Base-by-base conservation (phyloP, 2,329 filamentous ascomycete species). In the Allantophomopsis lycopodina region DNA sequence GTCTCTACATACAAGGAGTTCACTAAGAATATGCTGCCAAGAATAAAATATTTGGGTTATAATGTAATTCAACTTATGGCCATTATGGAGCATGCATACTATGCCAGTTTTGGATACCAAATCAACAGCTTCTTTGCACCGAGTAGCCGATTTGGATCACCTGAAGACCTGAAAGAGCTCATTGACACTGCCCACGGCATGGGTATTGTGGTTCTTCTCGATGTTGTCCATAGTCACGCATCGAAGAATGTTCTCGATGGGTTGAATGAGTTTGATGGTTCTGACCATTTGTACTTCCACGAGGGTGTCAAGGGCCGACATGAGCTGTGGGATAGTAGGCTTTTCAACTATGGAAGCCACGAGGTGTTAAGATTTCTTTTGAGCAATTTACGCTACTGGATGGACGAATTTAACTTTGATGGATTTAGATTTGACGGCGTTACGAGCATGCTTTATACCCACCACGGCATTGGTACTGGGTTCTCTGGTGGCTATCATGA, bases 1-100 rank as follows among this genome's bases (percentile, higher is more conserved):
- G 87, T 98, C 32, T 77, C 91, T 3, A 94, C 86, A 6, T 98
- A 94, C 73, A 94, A 95, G 60, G 88, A 98, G 62, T 98, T 98
- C 59, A 96, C 89, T 2, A 71, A 79, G 53, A 86, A 84, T 59
- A 87, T 94, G 71, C 73, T 98, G 7, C 88, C 89, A 13, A 76
- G 89, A 42, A 96, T 98, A 63, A 81, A 88, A 55, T 67, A 77
- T 47, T 68, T 96, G 34, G 91, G 89, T 32, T 98, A 98, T 68
- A 96, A 98, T 57, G 83, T 88, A 40, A 96, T 98, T 50, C 91
- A 98, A 59, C 70, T 98, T 47, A 98, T 98, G 91, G 91, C 91
- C 35, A 72, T 98, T 55, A 98, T 98, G 89, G 91, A 98, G 58
- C 91, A 98, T 62, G 91, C 91, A 37, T 98, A 98, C 69, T 98